Conservation (phyloP, 2,329 filamentous ascomycete genomes). For the Xylaria sp. region DNA sequence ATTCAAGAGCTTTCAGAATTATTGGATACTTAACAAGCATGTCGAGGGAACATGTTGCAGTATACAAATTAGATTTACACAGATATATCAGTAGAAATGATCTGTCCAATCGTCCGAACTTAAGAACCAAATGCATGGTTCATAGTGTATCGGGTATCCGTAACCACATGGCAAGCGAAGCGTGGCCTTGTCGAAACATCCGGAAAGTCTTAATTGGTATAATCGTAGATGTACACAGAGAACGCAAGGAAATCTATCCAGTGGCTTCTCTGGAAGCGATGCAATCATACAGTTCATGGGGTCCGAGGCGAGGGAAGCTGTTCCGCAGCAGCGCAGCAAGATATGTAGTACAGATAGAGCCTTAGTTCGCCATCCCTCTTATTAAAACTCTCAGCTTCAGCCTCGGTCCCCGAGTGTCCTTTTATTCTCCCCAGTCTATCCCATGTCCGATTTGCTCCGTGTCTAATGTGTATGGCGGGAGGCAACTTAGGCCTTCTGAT, state of each 20-base stretch:
- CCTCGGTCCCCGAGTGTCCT: constrained; percentile 33
- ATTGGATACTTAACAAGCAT: neutral
- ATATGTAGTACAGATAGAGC: constrained; percentile 26
- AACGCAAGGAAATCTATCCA: constrained; percentile 50
- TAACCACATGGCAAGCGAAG: neutral
- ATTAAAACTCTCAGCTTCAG: constrained; percentile 31
- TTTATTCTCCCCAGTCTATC: constrained; percentile 42
- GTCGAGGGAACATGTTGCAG: neutral
- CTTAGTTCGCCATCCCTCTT: constrained; percentile 31
- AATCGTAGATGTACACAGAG: constrained; percentile 50
- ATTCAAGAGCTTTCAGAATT: neutral
- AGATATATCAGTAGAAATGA: neutral
- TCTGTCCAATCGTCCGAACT: neutral
- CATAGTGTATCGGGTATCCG: neutral
- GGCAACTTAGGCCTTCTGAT: constrained; percentile 60
- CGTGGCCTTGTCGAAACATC: constrained; percentile 8
- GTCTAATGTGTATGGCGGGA: constrained; percentile 31
- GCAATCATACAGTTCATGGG: constrained; percentile 46
- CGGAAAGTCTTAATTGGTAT: constrained; percentile 47
- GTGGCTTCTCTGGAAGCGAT: constrained; percentile 42
- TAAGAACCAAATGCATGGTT: neutral
- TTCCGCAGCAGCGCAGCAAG: constrained; percentile 30
- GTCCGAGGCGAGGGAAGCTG: constrained; percentile 28
- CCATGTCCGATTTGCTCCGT: constrained; percentile 44
- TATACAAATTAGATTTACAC: neutral